Percentiles rank a stretch among this genome's conserved stretches.
Evolutionary conservation across 225 moss, liverwort and hornwort species (phyloP).

Genomic region (Asterella californica): DNA sequence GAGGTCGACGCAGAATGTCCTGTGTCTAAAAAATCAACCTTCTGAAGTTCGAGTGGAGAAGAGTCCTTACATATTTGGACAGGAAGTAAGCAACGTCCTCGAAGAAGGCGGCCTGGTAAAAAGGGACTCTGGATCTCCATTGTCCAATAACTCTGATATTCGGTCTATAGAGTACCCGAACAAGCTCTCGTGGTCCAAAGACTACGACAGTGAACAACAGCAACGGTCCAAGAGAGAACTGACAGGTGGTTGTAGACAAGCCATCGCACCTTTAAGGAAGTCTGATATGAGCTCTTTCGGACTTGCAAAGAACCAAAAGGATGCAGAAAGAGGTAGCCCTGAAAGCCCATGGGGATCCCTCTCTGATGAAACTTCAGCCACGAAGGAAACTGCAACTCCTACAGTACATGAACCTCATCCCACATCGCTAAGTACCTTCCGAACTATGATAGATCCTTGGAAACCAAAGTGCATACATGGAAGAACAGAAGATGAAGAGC

Average conservation of each 20-base stretch:
- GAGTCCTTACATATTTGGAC: conserved; percentile 1
- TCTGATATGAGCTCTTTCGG: conserved; percentile 8
- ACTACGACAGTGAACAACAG: conserved; percentile 8
- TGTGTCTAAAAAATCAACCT: conserved; percentile 42
- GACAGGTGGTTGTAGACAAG: not conserved
- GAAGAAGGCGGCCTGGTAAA: conserved; percentile 15
- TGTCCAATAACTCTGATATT: not conserved
- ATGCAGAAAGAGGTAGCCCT: conserved; percentile 5
- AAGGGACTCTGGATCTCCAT: conserved; percentile 5
- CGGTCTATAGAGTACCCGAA: conserved; percentile 12
- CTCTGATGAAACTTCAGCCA: conserved; percentile 26
- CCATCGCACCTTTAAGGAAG: not conserved
- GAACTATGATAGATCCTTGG: conserved; percentile 2
- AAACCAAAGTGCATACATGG: conserved; percentile 10
- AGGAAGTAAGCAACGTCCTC: conserved; percentile 9
- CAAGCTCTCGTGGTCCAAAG: conserved; percentile 6
- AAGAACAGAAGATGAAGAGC: conserved; percentile 2
- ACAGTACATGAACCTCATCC: not conserved
- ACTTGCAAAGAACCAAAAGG: conserved; percentile 14
- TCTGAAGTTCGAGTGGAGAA: conserved; percentile 23
- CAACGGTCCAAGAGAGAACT: not conserved
- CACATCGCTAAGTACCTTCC: conserved; percentile 3
- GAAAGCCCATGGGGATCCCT: conserved; percentile 17
- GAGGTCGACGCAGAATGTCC: conserved; percentile 31
- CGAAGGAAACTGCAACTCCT: conserved; percentile 15